These are phyloP conservation scores for Dactylellina cionopaga DNA, from an alignment of 2,329 filamentous ascomycete species.

Conservation along the genomic window DNA sequence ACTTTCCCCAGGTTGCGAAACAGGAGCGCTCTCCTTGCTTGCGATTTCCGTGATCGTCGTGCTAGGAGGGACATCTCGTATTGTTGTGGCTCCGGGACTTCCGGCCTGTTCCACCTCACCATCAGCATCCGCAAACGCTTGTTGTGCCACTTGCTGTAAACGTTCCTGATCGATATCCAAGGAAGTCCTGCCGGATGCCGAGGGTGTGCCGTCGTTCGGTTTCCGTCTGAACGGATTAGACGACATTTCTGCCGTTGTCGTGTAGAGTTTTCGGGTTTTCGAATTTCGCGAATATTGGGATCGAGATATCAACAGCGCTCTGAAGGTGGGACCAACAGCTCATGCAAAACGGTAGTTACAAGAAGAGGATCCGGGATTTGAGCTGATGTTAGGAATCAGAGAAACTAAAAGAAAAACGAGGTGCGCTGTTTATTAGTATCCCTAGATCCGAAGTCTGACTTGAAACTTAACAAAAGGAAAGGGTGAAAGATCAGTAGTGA, in stretches of 20 bases:
- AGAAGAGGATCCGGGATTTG: too few relatives aligned
- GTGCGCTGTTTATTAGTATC: neutral
- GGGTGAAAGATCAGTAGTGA: too few relatives aligned
- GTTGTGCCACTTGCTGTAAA: conserved; percentile 49
- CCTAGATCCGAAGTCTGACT: neutral
- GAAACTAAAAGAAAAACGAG: neutral
- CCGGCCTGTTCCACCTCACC: conserved; percentile 26
- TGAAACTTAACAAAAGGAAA: neutral
- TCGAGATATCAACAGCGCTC: too few relatives aligned
- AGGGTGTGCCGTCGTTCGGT: conserved; percentile 36
- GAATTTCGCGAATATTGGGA: conserved; percentile 2
- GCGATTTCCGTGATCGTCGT: conserved; percentile 15
- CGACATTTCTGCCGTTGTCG: conserved; percentile 49
- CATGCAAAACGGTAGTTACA: too few relatives aligned
- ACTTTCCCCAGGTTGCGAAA: conserved; percentile 1
- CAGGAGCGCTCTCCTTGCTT: conserved; percentile 6
- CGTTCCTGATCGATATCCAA: conserved; percentile 49
- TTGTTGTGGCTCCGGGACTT: conserved; percentile 36
- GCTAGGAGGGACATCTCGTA: conserved; percentile 21
- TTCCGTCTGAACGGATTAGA: conserved; percentile 52
- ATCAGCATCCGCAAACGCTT: conserved; percentile 50
- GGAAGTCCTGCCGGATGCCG: conserved; percentile 46
- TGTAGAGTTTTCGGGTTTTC: neutral
- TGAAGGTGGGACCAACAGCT: too few relatives aligned
- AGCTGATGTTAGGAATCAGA: conserved; percentile 1